Base-by-base conservation (phyloP, 768 basidiomycete genomes). In the Leccinum broughii region DNA sequence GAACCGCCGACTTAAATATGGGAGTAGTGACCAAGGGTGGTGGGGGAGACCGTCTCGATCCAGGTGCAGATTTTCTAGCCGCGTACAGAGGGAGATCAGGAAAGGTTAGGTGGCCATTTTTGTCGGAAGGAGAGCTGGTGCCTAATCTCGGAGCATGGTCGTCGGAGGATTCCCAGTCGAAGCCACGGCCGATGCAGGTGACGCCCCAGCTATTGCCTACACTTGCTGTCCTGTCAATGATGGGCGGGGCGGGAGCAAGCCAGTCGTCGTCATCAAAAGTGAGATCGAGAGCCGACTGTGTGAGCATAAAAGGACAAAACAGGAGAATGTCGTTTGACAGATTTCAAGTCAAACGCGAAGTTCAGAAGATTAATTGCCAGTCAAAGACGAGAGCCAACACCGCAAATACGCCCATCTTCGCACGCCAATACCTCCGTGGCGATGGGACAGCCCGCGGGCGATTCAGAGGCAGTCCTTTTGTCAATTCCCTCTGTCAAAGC, bases 121-220 rank as follows among this genome's bases (percentile, higher is more conserved):
- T 35, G 50, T 55, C 63, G 37, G 62, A 44, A 51, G 67, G 44
- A 17, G 54, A 41, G 28, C 53, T 17, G 41, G 57, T 20, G 26
- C 58, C 49, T 32, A 56, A 39, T 44, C 46, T 61, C 48, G 62
- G 7, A 54, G 57, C 62, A 37, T 75, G 70, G 37, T 78, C 78
- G 48, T 75, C 72, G 54, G 74, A 76, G 59, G 80, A 75, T 57
- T 80, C 80, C 89, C 91, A 92, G 72, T 90, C 80, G 69, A 91
- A 92, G 17, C 92, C 92, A 51, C 89, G 84, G 11, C 92, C 92
- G 51, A 93, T 87, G 39, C 85, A 90, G 20, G 92, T 93, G 62
- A 93, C 90, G 7, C 88, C 88, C 89, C 90, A 93, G 74, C 90
- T 92, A 62, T 85, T 84, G 34, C 86, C 84, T 56, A 88, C 85